Evolutionary conservation across 352 stramenopile species (phyloP), one percentile per base, ranked within the genome.

Genomic region (Phytopythium boreale): DNA sequence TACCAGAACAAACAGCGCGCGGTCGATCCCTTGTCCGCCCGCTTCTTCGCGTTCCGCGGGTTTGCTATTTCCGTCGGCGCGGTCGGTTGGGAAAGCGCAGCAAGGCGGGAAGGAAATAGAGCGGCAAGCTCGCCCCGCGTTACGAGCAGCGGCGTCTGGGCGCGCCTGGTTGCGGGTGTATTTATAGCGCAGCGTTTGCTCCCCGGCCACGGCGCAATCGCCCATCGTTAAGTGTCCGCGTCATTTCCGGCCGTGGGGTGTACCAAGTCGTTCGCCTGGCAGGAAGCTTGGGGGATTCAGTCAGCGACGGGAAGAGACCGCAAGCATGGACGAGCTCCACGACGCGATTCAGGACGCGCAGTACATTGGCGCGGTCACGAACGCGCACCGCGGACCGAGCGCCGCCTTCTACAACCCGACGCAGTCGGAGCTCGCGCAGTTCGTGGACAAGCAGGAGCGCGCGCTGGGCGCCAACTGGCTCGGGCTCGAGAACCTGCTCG

Each of bases 331-430:
- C 63, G 88, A 93, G 67, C 77, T 96, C 29, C 87, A 96, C 59
- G 89, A 97, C 75, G 87, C 88, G 49, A 92, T 97, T 53, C 87
- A 96, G 64, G 88, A 97, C 62, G 87, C 88, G 57, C 82, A 94
- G 68, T 97, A 96, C 66, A 93, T 96, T 55, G 84, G 87, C 57
- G 89, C 88, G 0, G 86, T 96, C 61, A 88, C 71, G 19, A 92
- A 95, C 53, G 69, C 78, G 37, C 77, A 89, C 43, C 84, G 84
- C 14, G 80, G 84, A 0, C 86, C 86, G 0, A 90, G 70, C 39
- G 79, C 83, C 2, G 78, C 84, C 3, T 95, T 89, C 64, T 91
- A 92, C 72, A 85, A 75, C n/a, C 80, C 84, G 39, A 80, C 81
- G 15, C 67, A 75, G 41, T 75, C 75, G 17, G 83, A 93, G 63